These are phyloP conservation scores for Dictyostelium purpureum DNA, from an alignment of 78 protist species.

Conservation along the genomic window DNA sequence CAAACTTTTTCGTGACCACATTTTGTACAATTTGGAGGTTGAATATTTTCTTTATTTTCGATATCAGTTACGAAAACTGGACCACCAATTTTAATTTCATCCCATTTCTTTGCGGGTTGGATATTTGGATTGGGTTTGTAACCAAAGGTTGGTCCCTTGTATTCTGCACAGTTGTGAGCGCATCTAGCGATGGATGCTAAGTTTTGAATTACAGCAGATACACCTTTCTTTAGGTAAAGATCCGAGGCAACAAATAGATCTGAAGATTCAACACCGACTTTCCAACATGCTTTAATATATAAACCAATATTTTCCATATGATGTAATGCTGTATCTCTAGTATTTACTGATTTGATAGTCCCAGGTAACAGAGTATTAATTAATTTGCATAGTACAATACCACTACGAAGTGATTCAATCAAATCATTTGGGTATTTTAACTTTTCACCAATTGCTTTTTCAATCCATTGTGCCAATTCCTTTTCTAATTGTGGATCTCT, in stretches of 20 bases:
- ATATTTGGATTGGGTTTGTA: constrained; percentile 16
- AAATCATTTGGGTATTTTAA: constrained; percentile 51
- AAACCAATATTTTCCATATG: constrained; percentile 60
- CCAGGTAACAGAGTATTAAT: constrained; percentile 53
- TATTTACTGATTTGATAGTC: constrained; percentile 51
- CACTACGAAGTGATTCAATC: constrained; percentile 50
- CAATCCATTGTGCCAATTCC: constrained; percentile 40
- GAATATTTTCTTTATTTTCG: background rate
- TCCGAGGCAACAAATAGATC: constrained; percentile 46
- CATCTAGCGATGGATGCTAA: constrained; percentile 33
- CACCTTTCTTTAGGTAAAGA: constrained; percentile 16
- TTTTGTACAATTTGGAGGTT: background rate
- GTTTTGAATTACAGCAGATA: constrained; percentile 33
- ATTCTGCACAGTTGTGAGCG: constrained; percentile 29
- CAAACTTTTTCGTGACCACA: constrained; percentile 56
- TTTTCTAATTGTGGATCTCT: constrained; percentile 54
- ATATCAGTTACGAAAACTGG: constrained; percentile 30
- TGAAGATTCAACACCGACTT: constrained; percentile 59
- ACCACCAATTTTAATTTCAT: background rate
- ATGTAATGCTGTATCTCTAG: constrained; percentile 26
- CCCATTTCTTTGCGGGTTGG: constrained; percentile 68
- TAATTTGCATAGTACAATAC: constrained; percentile 48
- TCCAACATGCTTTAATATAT: constrained; percentile 77
- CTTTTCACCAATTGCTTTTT: constrained; percentile 23
- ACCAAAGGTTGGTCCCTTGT: constrained; percentile 67